These are phyloP conservation scores for Pichia membranifaciens DNA, from an alignment of 805 yeast species.

Conservation along the genomic window DNA sequence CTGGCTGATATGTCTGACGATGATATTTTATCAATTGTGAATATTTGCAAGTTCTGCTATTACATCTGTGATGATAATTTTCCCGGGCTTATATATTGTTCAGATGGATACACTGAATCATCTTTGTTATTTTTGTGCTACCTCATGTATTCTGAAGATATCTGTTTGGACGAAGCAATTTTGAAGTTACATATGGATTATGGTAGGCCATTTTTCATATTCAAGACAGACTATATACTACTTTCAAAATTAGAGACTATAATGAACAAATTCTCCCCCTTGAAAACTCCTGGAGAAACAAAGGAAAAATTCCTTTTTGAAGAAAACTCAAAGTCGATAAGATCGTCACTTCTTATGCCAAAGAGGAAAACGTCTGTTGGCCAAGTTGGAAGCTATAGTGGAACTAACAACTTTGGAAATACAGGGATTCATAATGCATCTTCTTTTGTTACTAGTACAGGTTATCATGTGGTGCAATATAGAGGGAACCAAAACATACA, in stretches of 20 bases:
- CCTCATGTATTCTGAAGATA: slow-evolving; percentile 60
- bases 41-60: slow-evolving; percentile 63
- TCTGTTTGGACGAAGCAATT: slow-evolving; percentile 58
- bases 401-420: neutral
- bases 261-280: slow-evolving; percentile 56
- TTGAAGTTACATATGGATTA: slow-evolving; percentile 53
- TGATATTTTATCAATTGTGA: slow-evolving; percentile 58
- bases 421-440: slow-evolving; percentile 1
- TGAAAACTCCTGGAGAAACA: slow-evolving; percentile 3
- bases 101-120: slow-evolving; percentile 91
- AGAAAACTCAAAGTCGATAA: slow-evolving; percentile 17
- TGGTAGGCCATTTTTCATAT: slow-evolving; percentile 79
- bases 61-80: slow-evolving; percentile 31
- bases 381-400: slow-evolving; percentile 6
- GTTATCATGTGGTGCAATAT: slow-evolving; percentile 28
- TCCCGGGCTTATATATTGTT: slow-evolving; percentile 62
- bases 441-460: slow-evolving; percentile 25
- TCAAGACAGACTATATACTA: slow-evolving; percentile 66
- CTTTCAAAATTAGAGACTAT: slow-evolving; percentile 60
- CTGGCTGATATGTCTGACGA: slow-evolving; percentile 63
- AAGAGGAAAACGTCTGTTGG: slow-evolving; percentile 6
- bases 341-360: slow-evolving; percentile 20
- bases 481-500: slow-evolving; percentile 14
- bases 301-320: slow-evolving; percentile 16
- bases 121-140: slow-evolving; percentile 69